These are phyloP conservation scores for Saccharata proteae DNA, from an alignment of 2,329 filamentous ascomycete genomes.

Conservation along the genomic window DNA sequence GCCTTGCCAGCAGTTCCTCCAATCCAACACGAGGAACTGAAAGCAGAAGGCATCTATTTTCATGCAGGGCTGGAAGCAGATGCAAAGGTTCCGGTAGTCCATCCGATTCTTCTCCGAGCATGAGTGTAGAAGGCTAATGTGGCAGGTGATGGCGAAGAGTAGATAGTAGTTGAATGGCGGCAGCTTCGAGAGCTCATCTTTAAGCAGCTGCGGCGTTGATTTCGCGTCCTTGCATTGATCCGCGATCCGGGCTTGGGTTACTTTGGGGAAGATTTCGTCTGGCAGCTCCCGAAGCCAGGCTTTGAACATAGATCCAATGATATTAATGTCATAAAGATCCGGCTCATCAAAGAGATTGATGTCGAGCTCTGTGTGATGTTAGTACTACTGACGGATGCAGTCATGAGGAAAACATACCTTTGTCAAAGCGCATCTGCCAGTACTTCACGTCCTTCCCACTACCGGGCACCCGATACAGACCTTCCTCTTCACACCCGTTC, in stretches of 20 bases:
- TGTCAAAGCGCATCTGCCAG: slow-evolving; percentile 86
- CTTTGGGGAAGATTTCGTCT: slow-evolving; percentile 83
- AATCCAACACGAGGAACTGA: slow-evolving; percentile 87
- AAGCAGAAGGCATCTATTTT: slow-evolving; percentile 94
- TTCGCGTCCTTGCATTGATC: slow-evolving; percentile 69
- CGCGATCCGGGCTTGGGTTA: slow-evolving; percentile 66
- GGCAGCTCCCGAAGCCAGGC: slow-evolving; percentile 92
- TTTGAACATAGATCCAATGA: slow-evolving; percentile 91
- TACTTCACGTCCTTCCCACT: slow-evolving; percentile 84
- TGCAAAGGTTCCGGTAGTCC: slow-evolving; percentile 90
- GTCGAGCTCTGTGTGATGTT: slow-evolving; percentile 54
- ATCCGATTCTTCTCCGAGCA: slow-evolving; percentile 97
- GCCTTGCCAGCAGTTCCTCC: slow-evolving; percentile 94
- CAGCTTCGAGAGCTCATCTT: slow-evolving; percentile 87
- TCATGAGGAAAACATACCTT: slow-evolving; percentile 40
- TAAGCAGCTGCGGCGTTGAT: slow-evolving; percentile 69
- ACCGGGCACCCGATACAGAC: slow-evolving; percentile 82
- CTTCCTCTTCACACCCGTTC: slow-evolving; percentile 87
- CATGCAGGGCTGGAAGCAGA: slow-evolving; percentile 95
- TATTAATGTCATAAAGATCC: slow-evolving; percentile 91
- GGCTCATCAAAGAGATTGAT: slow-evolving; percentile 81
- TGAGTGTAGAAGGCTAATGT: slow-evolving; percentile 79
- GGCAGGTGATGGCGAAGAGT: slow-evolving; percentile 92
- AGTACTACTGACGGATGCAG: background rate
- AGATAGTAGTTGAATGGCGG: slow-evolving; percentile 97